These are phyloP conservation scores for Crucihimalaya himalaica DNA, from an alignment of 345 rosid species.

Conservation along the genomic window DNA sequence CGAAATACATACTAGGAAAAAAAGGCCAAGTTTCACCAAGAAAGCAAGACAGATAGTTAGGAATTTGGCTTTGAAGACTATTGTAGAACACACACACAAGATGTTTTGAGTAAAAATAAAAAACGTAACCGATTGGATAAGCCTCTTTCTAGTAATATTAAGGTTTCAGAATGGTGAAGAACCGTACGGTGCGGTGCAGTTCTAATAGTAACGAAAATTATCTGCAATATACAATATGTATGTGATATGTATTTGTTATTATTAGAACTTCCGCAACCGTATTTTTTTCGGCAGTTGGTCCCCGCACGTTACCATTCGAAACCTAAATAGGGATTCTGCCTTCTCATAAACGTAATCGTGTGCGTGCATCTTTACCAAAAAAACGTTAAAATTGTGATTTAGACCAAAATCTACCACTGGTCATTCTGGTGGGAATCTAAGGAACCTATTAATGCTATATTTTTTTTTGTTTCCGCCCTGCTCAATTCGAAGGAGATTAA, in stretches of 20 bases:
- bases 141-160: conserved; percentile 4
- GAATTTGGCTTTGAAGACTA: conserved; percentile 13
- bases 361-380: conserved; percentile 29
- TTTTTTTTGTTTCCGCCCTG: background rate
- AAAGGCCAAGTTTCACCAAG: background rate
- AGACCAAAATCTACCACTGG: conserved; percentile 32
- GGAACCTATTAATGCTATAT: conserved; percentile 3
- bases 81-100: conserved; percentile 7
- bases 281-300: no score
- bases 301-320: no score
- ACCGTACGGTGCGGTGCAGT: no score
- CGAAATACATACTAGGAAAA: background rate
- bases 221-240: no score
- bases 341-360: conserved; percentile 16
- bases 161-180: no score
- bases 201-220: no score
- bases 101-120: background rate
- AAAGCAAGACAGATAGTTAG: background rate
- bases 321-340: background rate
- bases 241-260: no score
- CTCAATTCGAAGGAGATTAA: conserved; percentile 8
- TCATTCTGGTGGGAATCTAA: conserved; percentile 28
- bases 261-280: no score
- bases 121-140: conserved; percentile 24
- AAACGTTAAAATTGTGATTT: background rate